Conservation (phyloP, 257 asterid genomes). For the Lycium ferocissimum region DNA sequence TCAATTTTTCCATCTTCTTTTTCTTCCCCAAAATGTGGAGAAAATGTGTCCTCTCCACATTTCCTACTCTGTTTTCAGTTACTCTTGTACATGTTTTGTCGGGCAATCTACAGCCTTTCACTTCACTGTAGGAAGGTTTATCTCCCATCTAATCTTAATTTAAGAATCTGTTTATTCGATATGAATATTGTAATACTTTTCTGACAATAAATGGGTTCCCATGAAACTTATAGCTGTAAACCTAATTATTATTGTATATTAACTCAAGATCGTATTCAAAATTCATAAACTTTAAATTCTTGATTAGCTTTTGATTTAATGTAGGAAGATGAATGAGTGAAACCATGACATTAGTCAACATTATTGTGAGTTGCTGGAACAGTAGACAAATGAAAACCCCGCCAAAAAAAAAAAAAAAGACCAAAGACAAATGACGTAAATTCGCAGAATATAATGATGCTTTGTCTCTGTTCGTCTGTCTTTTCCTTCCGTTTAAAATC, state of each 20-base stretch:
- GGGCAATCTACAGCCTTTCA: too few relatives aligned
- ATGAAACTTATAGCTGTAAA: background rate
- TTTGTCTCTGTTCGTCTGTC: background rate
- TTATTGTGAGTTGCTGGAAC: background rate
- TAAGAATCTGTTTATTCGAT: too few relatives aligned
- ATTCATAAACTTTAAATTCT: background rate
- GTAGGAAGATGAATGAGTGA: background rate
- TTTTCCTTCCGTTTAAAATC: background rate
- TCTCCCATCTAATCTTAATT: too few relatives aligned
- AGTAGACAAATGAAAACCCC: background rate
- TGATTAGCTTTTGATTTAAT: too few relatives aligned
- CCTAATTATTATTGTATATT: background rate
- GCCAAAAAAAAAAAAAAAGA: background rate
- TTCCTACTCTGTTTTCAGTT: background rate
- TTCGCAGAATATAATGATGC: conserved; percentile 6
- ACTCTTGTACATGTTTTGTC: background rate
- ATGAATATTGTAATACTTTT: too few relatives aligned
- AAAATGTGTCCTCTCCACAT: background rate
- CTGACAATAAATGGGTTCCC: too few relatives aligned
- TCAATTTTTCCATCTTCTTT: background rate
- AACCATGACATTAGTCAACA: background rate
- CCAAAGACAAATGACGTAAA: background rate
- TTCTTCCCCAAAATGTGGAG: background rate
- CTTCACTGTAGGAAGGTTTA: too few relatives aligned
- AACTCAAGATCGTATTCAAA: background rate